These are phyloP conservation scores for Cytospora chrysosperma DNA, from an alignment of 2,329 filamentous ascomycete species.

Conservation along the genomic window DNA sequence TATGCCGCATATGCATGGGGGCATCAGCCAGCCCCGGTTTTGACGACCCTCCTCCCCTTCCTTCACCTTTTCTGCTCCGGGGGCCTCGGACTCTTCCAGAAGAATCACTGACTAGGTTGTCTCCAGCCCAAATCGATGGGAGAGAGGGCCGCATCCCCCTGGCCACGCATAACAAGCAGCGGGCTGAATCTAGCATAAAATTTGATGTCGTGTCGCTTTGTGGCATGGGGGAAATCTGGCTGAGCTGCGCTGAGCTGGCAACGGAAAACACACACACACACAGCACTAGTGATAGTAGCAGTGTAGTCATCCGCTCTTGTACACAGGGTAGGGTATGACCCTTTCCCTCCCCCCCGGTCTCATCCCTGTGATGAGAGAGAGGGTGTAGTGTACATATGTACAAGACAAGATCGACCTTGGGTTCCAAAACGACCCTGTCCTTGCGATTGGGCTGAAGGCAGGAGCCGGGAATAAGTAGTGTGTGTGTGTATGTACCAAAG, in stretches of 20 bases:
- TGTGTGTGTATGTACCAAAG: too few relatives aligned
- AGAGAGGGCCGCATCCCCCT: background rate
- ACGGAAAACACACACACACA: background rate
- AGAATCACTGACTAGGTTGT: background rate
- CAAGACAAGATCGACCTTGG: background rate
- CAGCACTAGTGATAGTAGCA: too few relatives aligned
- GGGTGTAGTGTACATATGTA: conserved; percentile 7
- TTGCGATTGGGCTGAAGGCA: conserved; percentile 14
- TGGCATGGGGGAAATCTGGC: background rate
- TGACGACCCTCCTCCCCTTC: too few relatives aligned
- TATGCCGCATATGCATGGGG: background rate
- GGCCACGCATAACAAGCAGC: background rate
- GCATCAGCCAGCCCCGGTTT: background rate
- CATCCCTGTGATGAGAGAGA: conserved; percentile 7
- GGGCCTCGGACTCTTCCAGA: background rate
- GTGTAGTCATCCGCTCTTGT: background rate
- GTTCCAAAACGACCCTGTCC: conserved; percentile 11
- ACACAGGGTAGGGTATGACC: background rate
- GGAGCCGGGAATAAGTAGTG: conserved; percentile 11
- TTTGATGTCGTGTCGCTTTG: background rate
- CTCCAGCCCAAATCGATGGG: background rate
- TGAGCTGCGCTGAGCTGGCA: background rate
- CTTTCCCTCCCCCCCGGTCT: background rate
- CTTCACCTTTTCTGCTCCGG: background rate
- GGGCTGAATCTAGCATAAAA: background rate